Evolutionary conservation across 805 yeast species (phyloP).

Genomic region (Candida takata): DNA sequence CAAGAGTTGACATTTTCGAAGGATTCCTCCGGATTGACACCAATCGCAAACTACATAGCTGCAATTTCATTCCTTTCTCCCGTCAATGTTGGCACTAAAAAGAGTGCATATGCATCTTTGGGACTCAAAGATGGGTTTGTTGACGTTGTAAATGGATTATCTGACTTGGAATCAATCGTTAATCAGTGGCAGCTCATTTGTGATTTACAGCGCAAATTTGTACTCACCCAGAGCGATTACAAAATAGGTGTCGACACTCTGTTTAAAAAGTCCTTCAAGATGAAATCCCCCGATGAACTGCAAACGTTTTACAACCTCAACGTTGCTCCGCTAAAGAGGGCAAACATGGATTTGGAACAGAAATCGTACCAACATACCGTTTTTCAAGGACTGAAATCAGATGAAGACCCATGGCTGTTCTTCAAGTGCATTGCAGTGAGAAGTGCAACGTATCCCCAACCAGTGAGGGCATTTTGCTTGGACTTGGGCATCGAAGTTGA

Average conservation of each 20-base stretch:
- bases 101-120: conserved; percentile 4
- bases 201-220: conserved; percentile 7
- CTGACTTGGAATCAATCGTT: conserved; percentile 9
- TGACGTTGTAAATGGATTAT: conserved; percentile 5
- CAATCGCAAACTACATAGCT: conserved; percentile 9
- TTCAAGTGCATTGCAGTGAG: conserved; percentile 9
- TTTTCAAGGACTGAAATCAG: not conserved
- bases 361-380: conserved; percentile 1
- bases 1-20: conserved; percentile 12
- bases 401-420: conserved; percentile 5
- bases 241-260: conserved; percentile 9
- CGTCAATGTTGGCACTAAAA: not conserved
- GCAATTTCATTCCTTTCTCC: conserved; percentile 9
- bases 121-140: conserved; percentile 7
- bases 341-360: not conserved
- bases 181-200: conserved; percentile 13
- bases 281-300: conserved; percentile 2
- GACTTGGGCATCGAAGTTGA: conserved; percentile 8
- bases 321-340: conserved; percentile 6
- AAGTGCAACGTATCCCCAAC: not conserved
- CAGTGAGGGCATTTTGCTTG: conserved; percentile 8
- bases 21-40: conserved; percentile 10
- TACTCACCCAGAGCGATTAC: conserved; percentile 8
- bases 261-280: conserved; percentile 7
- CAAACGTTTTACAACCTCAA: conserved; percentile 5